Base-by-base conservation (phyloP, 148 eudicot species). In the Rhododendron vialii region DNA sequence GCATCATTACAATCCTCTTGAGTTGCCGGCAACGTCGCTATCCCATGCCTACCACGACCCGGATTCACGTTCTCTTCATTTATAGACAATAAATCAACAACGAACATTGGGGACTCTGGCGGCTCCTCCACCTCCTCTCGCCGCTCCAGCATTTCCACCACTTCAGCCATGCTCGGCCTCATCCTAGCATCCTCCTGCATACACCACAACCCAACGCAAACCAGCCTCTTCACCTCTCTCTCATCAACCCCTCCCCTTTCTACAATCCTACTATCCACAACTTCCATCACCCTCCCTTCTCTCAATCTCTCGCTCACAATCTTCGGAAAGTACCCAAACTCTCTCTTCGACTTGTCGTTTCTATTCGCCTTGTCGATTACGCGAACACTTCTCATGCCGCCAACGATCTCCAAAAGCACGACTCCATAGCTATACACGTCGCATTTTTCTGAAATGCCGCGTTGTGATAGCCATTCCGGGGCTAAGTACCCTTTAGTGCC, bases 401-500 rank as follows among this genome's bases (percentile, higher is more conserved):
- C 97, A 26, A 96, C 89, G 57, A 95, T 88, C 92, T 96, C 99
- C 82, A 96, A 86, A 38, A 96, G 91, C 57, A 96, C 97, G 93
- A 96, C 92, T 30, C 99, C 99, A 7, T 82, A 96, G 63, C 98
- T 94, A 43, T 92, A 96, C 0, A 96, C 90, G 79, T 96, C 99
- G 26, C 91, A 93, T 77, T 96, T 96, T 83, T 92, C 95, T 0
- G 97, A 93, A 35, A 94, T 82, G 0, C 98, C 98, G 12, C 90
- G 84, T 53, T 94, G 94, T 81, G 92, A 77, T 28, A 96, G 82
- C 99, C 98, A 96, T 57, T 96, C 99, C 0, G 99, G 99, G 30
- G 99, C 99, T 8, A 96, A 83, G 85, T 96, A 96, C 28, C 99
- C 99, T 63, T 85, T 91, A 33, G 99, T 96, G n/a, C 99, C 99